Evolutionary conservation across 2,329 filamentous ascomycete genomes (phyloP).

Genomic region (Alternaria burnsii): DNA sequence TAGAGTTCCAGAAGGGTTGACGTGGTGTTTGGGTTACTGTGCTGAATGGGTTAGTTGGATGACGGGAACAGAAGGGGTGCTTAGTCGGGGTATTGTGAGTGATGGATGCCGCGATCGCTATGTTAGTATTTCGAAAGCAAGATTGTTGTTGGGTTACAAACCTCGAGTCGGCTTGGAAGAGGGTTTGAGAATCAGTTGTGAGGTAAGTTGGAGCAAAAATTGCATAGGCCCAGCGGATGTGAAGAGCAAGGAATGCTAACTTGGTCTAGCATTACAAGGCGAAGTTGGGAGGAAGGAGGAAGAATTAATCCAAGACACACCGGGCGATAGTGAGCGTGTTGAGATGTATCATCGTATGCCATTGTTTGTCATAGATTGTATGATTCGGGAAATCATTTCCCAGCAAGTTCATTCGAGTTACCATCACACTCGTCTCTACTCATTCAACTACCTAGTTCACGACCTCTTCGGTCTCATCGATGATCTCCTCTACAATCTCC

Average conservation of each 20-base stretch:
- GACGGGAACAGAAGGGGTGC: conserved; percentile 54
- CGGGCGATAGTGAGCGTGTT: not conserved
- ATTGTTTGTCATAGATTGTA: not conserved
- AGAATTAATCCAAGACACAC: not conserved
- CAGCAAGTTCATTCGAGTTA: not conserved
- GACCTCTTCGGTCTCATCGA: conserved; percentile 88
- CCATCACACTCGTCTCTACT: not conserved
- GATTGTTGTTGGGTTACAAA: conserved; percentile 61
- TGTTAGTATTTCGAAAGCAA: conserved; percentile 62
- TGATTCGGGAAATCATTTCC: not conserved
- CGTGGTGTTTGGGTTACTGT: conserved; percentile 57
- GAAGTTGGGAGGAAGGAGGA: conserved; percentile 4
- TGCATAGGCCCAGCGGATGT: not conserved
- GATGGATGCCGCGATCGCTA: conserved; percentile 65
- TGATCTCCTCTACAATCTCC: conserved; percentile 88
- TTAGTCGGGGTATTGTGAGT: conserved; percentile 63
- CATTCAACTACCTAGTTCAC: conserved; percentile 33
- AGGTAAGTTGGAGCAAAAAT: conserved; percentile 27
- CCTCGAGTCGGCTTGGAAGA: conserved; percentile 61
- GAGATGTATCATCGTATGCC: not conserved
- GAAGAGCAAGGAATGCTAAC: not conserved
- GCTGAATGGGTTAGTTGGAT: conserved; percentile 60
- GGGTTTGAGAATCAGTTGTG: conserved; percentile 52
- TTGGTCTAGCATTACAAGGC: conserved; percentile 6
- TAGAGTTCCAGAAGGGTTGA: conserved; percentile 58